Base-by-base conservation (phyloP, 768 basidiomycete species). In the Lyophyllum semitale region DNA sequence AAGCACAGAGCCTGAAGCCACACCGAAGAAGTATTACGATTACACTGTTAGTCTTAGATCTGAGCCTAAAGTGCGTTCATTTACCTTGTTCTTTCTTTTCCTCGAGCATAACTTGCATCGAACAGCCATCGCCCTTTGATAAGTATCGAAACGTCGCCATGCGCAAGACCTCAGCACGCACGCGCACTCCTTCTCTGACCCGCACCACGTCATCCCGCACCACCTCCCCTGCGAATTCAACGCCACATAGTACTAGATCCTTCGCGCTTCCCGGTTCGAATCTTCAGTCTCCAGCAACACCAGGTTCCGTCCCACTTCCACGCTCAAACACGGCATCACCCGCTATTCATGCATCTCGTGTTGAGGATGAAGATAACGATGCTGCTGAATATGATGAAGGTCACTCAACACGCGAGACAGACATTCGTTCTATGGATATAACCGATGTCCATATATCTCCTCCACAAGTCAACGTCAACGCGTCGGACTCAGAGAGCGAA, bases 121-220 rank as follows among this genome's bases (percentile, higher is more conserved):
- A 50, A 37, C 54, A 89, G 87, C 70, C 76, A 12, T 87, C 87
- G 12, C 84, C 86, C 12, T 75, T 79, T 38, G 79, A 85, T 57
- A 87, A 81, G 57, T 84, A 78, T 66, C 83, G 84, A 9, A 84
- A 89, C 62, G 81, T 88, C 25, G 78, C 81, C 12, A 59, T 86
- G 46, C 82, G 87, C 29, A 78, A 77, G 53, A 77, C 81, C 17
- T 64, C 77, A 33, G 63, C 76, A 18, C 78, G 84, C 26, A 74
- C 76, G 18, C 82, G 87, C 25, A 88, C 87, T 4, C 88, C 88
- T 4, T 88, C 87, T 1, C 74, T 89, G 8, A 81, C 88, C 8
- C 80, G 79, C 48, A 87, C 85, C 1, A 77, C 80, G 0, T 79
- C 84, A 30, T 85, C 84, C 1, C 77, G 76, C 22, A 75, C 78